Conservation (phyloP, 2,329 filamentous ascomycete species). For the Monilinia vaccinii-corymbosi region DNA sequence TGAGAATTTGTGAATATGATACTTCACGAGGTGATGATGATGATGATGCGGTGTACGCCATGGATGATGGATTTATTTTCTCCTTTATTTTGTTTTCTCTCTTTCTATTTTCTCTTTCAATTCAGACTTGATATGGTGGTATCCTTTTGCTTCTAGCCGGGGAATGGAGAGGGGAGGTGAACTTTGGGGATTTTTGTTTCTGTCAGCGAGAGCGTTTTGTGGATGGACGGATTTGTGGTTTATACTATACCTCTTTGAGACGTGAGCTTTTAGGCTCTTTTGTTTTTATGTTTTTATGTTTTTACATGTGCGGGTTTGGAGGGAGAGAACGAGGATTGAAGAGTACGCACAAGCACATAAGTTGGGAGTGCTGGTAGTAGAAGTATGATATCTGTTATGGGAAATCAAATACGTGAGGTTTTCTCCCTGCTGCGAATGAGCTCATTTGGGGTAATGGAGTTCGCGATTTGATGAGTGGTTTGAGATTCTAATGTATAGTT, state of each 20-base stretch:
- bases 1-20: background rate
- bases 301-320: background rate
- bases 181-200: background rate
- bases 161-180: background rate
- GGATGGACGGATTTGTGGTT: conserved; percentile 2
- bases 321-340: background rate
- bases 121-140: background rate
- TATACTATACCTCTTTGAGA: conserved; percentile 7
- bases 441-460: too few relatives aligned
- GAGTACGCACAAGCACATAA: background rate
- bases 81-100: background rate
- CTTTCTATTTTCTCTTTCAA: background rate
- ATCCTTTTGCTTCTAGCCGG: background rate
- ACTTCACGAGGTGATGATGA: background rate
- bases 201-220: conserved; percentile 1
- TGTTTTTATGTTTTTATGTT: background rate
- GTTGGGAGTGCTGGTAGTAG: background rate
- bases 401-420: background rate
- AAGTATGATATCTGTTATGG: background rate
- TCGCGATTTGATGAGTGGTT: too few relatives aligned
- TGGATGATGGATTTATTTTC: background rate
- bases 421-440: background rate
- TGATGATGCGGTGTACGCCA: background rate
- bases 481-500: too few relatives aligned
- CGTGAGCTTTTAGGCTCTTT: background rate